Evolutionary conservation across 202 grass and related monocot species (phyloP).

Genomic region (Hordeum pubiflorum): DNA sequence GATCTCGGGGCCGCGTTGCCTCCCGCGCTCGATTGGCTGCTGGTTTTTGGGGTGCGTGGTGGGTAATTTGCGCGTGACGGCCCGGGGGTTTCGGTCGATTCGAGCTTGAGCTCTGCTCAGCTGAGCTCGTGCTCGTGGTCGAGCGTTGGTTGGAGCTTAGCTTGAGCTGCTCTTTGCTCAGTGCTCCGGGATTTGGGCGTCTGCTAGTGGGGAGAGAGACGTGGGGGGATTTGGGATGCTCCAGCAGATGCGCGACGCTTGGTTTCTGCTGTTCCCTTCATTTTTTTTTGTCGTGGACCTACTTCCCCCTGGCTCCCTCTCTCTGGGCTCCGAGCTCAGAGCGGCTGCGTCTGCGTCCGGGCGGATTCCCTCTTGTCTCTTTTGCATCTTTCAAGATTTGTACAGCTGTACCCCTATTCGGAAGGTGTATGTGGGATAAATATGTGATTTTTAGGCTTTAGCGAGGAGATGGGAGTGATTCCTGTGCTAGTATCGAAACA

Average conservation of each 20-base stretch:
- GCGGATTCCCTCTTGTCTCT: background rate
- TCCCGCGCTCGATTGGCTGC: background rate
- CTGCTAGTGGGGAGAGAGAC: conserved; percentile 16
- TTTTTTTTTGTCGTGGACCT: conserved; percentile 1
- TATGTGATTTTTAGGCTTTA: conserved; percentile 19
- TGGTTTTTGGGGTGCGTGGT: conserved; percentile 28
- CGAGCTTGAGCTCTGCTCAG: conserved; percentile 15
- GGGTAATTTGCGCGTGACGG: conserved; percentile 23
- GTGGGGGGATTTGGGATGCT: conserved; percentile 40
- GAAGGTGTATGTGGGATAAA: conserved; percentile 4
- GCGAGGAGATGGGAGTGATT: background rate
- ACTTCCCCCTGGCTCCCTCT: background rate
- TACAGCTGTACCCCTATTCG: background rate
- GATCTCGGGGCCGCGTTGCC: conserved; percentile 22
- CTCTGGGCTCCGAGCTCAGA: conserved; percentile 5
- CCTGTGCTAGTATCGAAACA: background rate
- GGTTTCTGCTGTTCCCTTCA: conserved; percentile 1
- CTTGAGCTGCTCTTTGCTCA: conserved; percentile 14
- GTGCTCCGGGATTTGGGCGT: conserved; percentile 21
- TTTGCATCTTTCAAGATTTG: conserved; percentile 21
- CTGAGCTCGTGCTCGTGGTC: background rate
- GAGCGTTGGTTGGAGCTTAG: background rate
- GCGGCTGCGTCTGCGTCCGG: background rate
- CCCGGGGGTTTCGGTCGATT: conserved; percentile 28
- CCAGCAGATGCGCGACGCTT: conserved; percentile 27